Conservation (phyloP, 2,329 filamentous ascomycete genomes). For the Bipolaris victoriae region DNA sequence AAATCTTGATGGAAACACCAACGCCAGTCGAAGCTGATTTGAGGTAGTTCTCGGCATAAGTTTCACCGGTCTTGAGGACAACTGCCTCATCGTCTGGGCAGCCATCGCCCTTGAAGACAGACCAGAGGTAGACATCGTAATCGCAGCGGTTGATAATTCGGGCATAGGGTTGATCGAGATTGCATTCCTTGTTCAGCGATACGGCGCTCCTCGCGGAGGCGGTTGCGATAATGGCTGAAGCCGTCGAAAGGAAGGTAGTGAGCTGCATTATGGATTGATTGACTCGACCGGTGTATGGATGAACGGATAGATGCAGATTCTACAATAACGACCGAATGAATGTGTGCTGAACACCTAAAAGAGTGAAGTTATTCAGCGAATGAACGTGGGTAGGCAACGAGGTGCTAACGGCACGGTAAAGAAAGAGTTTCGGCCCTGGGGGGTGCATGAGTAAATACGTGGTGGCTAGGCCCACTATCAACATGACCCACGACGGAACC, state of each 20-base stretch:
- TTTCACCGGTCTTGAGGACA: constrained; percentile 37
- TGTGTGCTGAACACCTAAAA: constrained; percentile 48
- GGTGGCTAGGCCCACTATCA: constrained; percentile 39
- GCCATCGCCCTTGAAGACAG: constrained; percentile 40
- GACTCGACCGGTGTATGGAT: constrained; percentile 19
- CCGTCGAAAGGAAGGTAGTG: constrained; percentile 37
- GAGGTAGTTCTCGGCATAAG: constrained; percentile 43
- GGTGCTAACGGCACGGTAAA: constrained; percentile 47
- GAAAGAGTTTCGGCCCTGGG: constrained; percentile 36
- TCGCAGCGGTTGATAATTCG: constrained; percentile 48
- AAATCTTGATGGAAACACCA: constrained; percentile 51
- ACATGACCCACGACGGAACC: constrained; percentile 39
- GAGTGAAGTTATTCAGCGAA: constrained; percentile 52
- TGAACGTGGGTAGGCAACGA: constrained; percentile 40
- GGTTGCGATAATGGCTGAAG: constrained; percentile 41
- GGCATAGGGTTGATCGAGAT: constrained; percentile 27
- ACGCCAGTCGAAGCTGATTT: constrained; percentile 12
- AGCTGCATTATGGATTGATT: constrained; percentile 42
- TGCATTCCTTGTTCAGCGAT: constrained; percentile 25
- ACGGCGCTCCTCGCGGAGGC: constrained; percentile 30
- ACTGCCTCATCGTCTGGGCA: constrained; percentile 31
- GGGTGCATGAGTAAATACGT: constrained; percentile 46
- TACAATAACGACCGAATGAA: constrained; percentile 37
- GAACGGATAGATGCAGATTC: constrained; percentile 26
- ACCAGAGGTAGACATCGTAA: constrained; percentile 49